Conservation (phyloP, 2,329 filamentous ascomycete species). For the Fusarium sp. region DNA sequence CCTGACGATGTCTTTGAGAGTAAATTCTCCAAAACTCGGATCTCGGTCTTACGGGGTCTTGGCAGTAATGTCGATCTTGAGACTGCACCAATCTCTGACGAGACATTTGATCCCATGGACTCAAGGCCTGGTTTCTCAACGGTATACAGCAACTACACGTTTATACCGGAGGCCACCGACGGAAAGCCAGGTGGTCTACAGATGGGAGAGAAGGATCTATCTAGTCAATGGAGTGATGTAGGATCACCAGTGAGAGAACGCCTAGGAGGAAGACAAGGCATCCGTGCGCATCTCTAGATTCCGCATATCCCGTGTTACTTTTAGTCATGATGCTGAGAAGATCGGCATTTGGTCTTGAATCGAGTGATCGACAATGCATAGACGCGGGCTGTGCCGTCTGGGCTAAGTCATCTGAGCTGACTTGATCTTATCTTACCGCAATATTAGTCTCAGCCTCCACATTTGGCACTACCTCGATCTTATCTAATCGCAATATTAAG, state of each 20-base stretch:
- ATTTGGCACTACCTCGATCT: too few relatives aligned
- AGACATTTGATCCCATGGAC: neutral
- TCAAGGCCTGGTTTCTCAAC: rapidly evolving
- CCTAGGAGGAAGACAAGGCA: neutral
- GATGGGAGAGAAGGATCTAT: neutral
- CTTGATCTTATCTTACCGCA: too few relatives aligned
- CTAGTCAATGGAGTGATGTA: neutral
- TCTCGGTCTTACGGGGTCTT: neutral
- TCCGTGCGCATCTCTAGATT: neutral
- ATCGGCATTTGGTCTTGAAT: neutral
- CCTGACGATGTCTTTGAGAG: neutral
- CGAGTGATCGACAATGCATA: neutral
- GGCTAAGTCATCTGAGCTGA: too few relatives aligned
- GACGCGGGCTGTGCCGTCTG: too few relatives aligned
- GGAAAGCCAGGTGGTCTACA: neutral
- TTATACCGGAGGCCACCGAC: neutral
- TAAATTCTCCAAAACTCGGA: neutral
- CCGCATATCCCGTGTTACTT: too few relatives aligned
- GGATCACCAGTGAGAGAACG: neutral
- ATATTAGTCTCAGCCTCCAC: too few relatives aligned
- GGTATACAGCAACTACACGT: rapidly evolving
- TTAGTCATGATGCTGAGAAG: neutral
- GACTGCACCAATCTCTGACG: neutral
- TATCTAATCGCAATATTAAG: too few relatives aligned
- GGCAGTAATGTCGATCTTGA: neutral